Evolutionary conservation across 768 basidiomycete species (phyloP), one percentile per base, ranked within the genome.

Genomic region (Fistulinella prunicolor): DNA sequence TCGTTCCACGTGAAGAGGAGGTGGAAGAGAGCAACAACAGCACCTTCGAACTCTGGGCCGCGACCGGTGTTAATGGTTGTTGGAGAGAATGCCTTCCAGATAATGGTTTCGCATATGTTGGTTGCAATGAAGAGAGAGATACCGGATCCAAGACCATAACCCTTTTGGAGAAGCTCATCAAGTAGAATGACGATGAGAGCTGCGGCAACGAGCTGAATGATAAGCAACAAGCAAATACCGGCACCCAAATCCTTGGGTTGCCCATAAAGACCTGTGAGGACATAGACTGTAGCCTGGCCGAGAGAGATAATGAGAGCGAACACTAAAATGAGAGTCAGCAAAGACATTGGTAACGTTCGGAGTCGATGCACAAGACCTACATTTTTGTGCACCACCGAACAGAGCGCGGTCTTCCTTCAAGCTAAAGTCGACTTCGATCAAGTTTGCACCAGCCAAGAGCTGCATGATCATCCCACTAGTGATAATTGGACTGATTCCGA

Each of bases 391-490:
- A 53, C 89, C 94, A 55, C 92, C 86, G 64, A 97, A 98, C 45
- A 98, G 74, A 14, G 93, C 92, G 26, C 96, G 77, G 66, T 99
- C 96, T 69, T 99, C 96, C 78, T 98, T 97, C 62, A 99, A 73
- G 48, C 83, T 83, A 63, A 97, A 97, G 74, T 99, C 96, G 58
- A 99, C 90, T 46, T 99, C 95, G 63, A 99, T 90, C 63, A 99
- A 76, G 70, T 93, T 97, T 34, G 96, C 95, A 47, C 96, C 96
- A 16, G 95, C 94, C 53, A 99, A 79, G 37, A 99, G 85, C 71
- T 99, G 96, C 91, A 99, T 98, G 70, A 97, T 99, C 95, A 97
- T 98, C 62, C 96, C 96, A 43, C 88, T 90, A 9, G 96, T 99
- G 67, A 98, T 83, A 64, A 98, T 96, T 34, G 96, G 96, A 23